A percentile compares a stretch with the other conserved stretches of the same genome.
Evolutionary conservation across 306 rosid species (phyloP).

Genomic region (Leucaena leucocephala): DNA sequence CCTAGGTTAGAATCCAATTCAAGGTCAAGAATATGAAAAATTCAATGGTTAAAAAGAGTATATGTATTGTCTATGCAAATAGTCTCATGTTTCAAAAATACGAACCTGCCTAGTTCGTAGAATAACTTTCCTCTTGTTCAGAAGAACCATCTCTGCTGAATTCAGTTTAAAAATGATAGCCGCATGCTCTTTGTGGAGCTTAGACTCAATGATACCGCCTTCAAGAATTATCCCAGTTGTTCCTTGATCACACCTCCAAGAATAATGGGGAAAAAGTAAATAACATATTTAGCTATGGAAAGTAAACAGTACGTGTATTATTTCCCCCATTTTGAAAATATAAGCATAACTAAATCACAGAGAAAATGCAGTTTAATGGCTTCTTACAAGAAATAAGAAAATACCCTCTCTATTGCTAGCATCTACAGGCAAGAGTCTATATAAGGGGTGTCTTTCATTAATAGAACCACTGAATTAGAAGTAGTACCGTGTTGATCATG

Average conservation of each 20-base stretch:
- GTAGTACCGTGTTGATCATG: not conserved
- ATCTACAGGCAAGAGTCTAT: no score
- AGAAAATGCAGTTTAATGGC: not conserved
- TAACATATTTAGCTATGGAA: conserved; percentile 8
- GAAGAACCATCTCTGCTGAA: conserved; percentile 65
- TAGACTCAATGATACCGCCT: conserved; percentile 63
- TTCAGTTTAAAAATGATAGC: conserved; percentile 51
- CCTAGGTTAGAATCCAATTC: not conserved
- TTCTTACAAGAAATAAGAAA: not conserved
- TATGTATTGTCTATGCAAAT: not conserved
- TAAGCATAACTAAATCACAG: not conserved
- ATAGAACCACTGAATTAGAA: not conserved
- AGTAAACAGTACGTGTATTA: conserved; percentile 13
- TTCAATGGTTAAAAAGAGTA: not conserved
- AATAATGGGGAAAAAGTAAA: conserved; percentile 6
- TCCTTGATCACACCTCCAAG: conserved; percentile 57
- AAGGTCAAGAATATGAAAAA: not conserved
- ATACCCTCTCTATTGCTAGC: no score
- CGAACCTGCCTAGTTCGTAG: conserved; percentile 56
- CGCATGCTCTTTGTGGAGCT: conserved; percentile 62
- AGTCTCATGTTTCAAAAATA: conserved; percentile 25
- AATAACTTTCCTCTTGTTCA: conserved; percentile 54
- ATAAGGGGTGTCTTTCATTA: not conserved
- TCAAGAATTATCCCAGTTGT: conserved; percentile 65
- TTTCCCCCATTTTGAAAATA: conserved; percentile 9